phyloP scores from a whole-genome alignment of 805 yeast genomes.

The Starmerella khaoyaiensis region DNA sequence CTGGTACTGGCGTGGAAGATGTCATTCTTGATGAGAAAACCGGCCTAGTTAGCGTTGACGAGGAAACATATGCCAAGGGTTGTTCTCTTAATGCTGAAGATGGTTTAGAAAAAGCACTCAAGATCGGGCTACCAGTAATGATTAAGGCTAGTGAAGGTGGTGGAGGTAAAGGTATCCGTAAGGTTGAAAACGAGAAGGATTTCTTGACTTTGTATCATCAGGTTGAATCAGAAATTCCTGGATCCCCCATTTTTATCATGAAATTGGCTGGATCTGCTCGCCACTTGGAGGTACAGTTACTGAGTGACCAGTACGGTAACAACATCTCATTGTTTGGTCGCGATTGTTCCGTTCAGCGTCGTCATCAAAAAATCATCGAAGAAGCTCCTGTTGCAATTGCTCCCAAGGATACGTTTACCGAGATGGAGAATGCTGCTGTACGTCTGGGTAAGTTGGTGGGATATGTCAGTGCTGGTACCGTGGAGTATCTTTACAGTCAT shows the following conservation, averaged over 20 bases:
- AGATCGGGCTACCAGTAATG: conserved; percentile 97
- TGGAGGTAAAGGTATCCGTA: conserved; percentile 99
- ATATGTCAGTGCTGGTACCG: conserved; percentile 98
- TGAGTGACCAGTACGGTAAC: conserved; percentile 97
- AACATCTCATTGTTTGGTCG: conserved; percentile 95
- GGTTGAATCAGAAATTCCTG: conserved; percentile 96
- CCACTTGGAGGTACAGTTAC: conserved; percentile 92
- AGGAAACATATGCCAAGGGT: conserved; percentile 72
- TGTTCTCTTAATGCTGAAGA: conserved; percentile 79
- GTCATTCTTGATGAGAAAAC: conserved; percentile 57
- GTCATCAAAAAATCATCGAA: conserved; percentile 97
- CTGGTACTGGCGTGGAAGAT: conserved; percentile 90
- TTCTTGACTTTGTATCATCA: conserved; percentile 70
- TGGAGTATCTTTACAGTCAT: conserved; percentile 90
- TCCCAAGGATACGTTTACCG: conserved; percentile 63
- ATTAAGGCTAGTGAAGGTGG: conserved; percentile 99
- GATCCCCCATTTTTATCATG: conserved; percentile 97
- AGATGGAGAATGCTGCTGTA: conserved; percentile 96
- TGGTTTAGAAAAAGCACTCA: conserved; percentile 71
- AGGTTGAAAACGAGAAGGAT: conserved; percentile 74
- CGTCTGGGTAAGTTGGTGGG: conserved; percentile 95
- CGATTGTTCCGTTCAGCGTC: conserved; percentile 98
- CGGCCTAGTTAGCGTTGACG: conserved; percentile 79
- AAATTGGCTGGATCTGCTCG: conserved; percentile 94
- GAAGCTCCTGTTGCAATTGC: conserved; percentile 99